These are phyloP conservation scores for Eruca vesicaria DNA, from an alignment of 441 rosid species.

Conservation along the genomic window DNA sequence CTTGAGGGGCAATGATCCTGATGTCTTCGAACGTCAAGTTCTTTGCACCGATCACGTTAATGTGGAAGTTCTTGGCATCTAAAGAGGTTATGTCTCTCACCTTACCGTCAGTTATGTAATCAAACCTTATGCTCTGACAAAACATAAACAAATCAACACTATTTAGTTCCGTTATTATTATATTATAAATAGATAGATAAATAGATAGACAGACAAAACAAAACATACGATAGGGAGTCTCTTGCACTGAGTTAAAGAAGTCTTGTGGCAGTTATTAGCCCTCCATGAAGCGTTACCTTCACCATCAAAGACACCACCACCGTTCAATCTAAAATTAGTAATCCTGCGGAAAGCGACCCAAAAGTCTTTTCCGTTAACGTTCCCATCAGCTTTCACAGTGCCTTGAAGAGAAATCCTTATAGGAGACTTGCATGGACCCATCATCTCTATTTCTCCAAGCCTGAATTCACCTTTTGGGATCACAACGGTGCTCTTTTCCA, in stretches of 20 bases:
- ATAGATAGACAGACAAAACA: neutral
- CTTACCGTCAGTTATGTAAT: conserved; percentile 9
- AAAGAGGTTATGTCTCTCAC: conserved; percentile 27
- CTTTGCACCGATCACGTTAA: conserved; percentile 31
- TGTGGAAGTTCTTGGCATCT: conserved; percentile 32
- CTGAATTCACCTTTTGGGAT: conserved; percentile 47
- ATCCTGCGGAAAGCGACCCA: conserved; percentile 51
- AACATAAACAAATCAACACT: neutral
- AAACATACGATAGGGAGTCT: conserved; percentile 43
- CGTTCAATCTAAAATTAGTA: conserved; percentile 38
- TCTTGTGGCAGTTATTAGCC: conserved; percentile 31
- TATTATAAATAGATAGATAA: neutral
- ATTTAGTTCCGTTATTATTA: no score
- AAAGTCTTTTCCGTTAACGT: neutral
- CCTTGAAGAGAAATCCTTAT: conserved; percentile 42
- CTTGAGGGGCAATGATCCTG: conserved; percentile 11
- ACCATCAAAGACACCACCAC: conserved; percentile 63
- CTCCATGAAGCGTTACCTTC: conserved; percentile 54
- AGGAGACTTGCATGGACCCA: conserved; percentile 58
- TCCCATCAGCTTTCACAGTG: conserved; percentile 40
- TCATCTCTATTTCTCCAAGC: conserved; percentile 26
- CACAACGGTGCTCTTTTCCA: conserved; percentile 32
- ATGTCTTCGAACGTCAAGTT: conserved; percentile 30
- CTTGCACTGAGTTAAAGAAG: conserved; percentile 25
- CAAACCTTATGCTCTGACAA: conserved; percentile 25